A percentile compares a stretch with the other conserved stretches of the same genome.
Evolutionary conservation across 2,329 filamentous ascomycete genomes (phyloP).

Genomic region (Fusarium sp.): DNA sequence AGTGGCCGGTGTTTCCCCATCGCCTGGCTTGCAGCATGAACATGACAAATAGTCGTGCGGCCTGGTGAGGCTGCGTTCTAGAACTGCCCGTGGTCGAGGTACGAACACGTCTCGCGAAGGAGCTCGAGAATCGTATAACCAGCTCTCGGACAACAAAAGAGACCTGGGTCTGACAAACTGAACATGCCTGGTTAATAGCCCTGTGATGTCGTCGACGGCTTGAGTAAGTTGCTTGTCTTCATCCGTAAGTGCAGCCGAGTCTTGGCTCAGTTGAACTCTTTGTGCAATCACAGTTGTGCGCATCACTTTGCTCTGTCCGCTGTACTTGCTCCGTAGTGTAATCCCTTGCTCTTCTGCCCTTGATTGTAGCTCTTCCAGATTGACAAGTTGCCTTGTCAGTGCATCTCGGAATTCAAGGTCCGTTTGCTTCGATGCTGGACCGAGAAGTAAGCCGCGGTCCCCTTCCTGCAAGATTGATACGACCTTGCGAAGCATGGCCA

Average conservation of each 20-base stretch:
- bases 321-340: conserved; percentile 77
- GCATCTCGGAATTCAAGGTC: conserved; percentile 44
- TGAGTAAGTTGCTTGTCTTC: conserved; percentile 76
- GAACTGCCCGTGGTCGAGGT: conserved; percentile 73
- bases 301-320: conserved; percentile 73
- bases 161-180: conserved; percentile 45
- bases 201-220: conserved; percentile 63
- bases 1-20: conserved; percentile 63
- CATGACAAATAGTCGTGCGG: conserved; percentile 83
- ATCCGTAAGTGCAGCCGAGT: conserved; percentile 74
- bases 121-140: conserved; percentile 76
- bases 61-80: conserved; percentile 75
- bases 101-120: conserved; percentile 79
- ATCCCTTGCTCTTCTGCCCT: conserved; percentile 56
- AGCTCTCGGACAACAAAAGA: conserved; percentile 74
- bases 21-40: conserved; percentile 67
- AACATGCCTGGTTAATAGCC: conserved; percentile 40
- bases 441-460: conserved; percentile 49
- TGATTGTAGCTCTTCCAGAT: conserved; percentile 58
- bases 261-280: conserved; percentile 80
- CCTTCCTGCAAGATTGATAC: conserved; percentile 47
- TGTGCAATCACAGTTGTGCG: conserved; percentile 83
- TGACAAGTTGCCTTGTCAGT: conserved; percentile 54
- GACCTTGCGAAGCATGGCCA: conserved; percentile 40
- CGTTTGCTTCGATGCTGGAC: conserved; percentile 45